These are phyloP conservation scores for Naegleria lovaniensis DNA, from an alignment of 208 protist genomes.

Conservation along the genomic window DNA sequence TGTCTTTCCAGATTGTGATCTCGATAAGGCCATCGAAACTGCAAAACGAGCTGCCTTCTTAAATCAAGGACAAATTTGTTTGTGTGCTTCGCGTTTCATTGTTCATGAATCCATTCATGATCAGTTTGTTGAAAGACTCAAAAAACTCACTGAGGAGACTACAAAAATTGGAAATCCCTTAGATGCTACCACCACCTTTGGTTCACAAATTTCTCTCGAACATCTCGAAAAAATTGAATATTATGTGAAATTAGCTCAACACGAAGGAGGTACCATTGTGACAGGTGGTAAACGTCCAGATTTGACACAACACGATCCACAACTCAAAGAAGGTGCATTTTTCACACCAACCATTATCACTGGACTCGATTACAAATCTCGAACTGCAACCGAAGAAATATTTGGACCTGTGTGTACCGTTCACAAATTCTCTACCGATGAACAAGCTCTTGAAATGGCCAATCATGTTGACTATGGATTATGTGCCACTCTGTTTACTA, in stretches of 20 bases:
- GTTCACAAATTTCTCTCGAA: slow-evolving; percentile 40
- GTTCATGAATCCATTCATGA: slow-evolving; percentile 62
- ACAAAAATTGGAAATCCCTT: slow-evolving; percentile 33
- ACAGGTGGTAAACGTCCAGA: slow-evolving; percentile 40
- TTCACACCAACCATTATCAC: slow-evolving; percentile 47
- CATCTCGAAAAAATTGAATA: slow-evolving; percentile 48
- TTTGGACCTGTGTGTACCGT: slow-evolving; percentile 52
- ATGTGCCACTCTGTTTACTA: slow-evolving; percentile 67
- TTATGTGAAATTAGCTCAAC: slow-evolving; percentile 42
- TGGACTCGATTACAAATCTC: slow-evolving; percentile 22
- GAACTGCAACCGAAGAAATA: slow-evolving; percentile 45
- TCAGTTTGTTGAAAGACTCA: slow-evolving; percentile 53
- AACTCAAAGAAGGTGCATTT: slow-evolving; percentile 39
- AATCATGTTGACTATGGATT: slow-evolving; percentile 61
- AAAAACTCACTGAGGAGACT: not conserved
- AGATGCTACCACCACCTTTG: slow-evolving; percentile 34
- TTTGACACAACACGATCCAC: not conserved
- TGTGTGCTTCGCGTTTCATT: slow-evolving; percentile 56
- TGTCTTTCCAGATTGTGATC: slow-evolving; percentile 54
- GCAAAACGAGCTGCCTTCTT: slow-evolving; percentile 39
- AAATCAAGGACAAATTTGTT: slow-evolving; percentile 64
- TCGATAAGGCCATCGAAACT: slow-evolving; percentile 35
- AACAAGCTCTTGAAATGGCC: slow-evolving; percentile 43
- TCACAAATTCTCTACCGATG: slow-evolving; percentile 37
- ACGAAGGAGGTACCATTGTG: slow-evolving; percentile 48